phyloP scores from a whole-genome alignment of 106 monocot genomes.

The Gastrodia elata region DNA sequence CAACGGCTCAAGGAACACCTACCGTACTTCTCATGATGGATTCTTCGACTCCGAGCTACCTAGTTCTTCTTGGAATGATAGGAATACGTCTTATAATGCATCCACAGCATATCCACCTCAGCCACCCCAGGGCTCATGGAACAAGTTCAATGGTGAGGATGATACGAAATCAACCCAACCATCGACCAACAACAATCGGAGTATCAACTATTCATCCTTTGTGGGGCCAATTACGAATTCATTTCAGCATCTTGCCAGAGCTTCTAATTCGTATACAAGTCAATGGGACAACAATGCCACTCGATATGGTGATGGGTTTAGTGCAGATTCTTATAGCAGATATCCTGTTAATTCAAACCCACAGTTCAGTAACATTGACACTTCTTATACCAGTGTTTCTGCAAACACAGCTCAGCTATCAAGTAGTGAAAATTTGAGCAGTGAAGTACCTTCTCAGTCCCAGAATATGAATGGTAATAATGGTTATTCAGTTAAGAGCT shows the following conservation, averaged over 20 bases:
- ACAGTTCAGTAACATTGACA: background rate
- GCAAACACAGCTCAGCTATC: background rate
- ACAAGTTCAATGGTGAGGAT: background rate
- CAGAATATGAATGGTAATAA: background rate
- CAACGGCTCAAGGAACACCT: background rate
- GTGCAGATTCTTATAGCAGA: background rate
- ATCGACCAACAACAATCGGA: background rate
- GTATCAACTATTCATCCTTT: background rate
- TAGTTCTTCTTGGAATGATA: too few species aligned
- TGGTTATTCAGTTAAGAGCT: conserved; percentile 43
- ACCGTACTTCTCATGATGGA: background rate
- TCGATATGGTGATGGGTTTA: background rate
- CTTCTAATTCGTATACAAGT: too few species aligned
- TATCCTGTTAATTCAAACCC: conserved; percentile 1
- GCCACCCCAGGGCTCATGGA: background rate
- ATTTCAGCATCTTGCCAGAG: background rate
- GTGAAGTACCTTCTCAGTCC: conserved; percentile 1
- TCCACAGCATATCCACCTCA: background rate
- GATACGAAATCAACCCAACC: background rate
- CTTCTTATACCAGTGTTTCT: background rate
- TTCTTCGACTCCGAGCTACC: too few species aligned
- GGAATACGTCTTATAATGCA: background rate
- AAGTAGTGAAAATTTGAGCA: background rate
- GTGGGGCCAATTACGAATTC: background rate
- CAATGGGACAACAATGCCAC: background rate